Base-by-base conservation (phyloP, 176 grass and related monocot species). In the Eragrostis nindensis region DNA sequence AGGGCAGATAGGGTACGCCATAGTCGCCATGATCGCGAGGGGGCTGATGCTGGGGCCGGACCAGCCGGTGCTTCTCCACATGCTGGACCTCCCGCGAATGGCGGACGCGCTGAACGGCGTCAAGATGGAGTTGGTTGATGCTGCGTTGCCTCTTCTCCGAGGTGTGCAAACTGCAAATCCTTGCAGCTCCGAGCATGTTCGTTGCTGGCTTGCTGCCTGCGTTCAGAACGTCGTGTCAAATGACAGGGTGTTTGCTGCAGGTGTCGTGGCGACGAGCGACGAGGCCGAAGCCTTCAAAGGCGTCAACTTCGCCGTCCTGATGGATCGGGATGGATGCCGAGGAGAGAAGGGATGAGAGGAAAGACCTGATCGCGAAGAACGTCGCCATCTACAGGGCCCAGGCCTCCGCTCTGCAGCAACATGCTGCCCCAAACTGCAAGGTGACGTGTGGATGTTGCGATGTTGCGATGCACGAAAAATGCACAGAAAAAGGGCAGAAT, bases 1-100 rank as follows among this genome's bases (percentile, higher is more conserved):
- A 97, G 94, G 91, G 49, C 86, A 97, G 79, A 91, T 97, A 42
- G 91, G 88, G 22, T 97, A 93, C 54, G 84, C 94, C 16, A 82
- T 93, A 27, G 82, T 93, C 15, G 62, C 84, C 8, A 97, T 91
- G 91, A 91, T 97, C 78, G 94, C 88, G 39, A 91, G 88, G 83
- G 90, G 94, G 1, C 75, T 82, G 44, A 89, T 97, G 91, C 80
- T 97, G 24, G 88, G 91, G 11, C 91, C 84, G 3, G 74, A 91
- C 48, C 94, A 97, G 74, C 88, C 91, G 60, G 74, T 97, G 73
- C 78, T 97, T 14, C 82, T 97, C 48, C 94, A 91, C 84, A 81
- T 97, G 89, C 81, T 97, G 24, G 91, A 88, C 40, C 62, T 93
- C 69, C 84, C 81, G 15, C 40, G 22, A 11, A 14, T 5, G 70